These are phyloP conservation scores for Verticillium longisporum DNA, from an alignment of 2,329 filamentous ascomycete species.

Conservation along the genomic window DNA sequence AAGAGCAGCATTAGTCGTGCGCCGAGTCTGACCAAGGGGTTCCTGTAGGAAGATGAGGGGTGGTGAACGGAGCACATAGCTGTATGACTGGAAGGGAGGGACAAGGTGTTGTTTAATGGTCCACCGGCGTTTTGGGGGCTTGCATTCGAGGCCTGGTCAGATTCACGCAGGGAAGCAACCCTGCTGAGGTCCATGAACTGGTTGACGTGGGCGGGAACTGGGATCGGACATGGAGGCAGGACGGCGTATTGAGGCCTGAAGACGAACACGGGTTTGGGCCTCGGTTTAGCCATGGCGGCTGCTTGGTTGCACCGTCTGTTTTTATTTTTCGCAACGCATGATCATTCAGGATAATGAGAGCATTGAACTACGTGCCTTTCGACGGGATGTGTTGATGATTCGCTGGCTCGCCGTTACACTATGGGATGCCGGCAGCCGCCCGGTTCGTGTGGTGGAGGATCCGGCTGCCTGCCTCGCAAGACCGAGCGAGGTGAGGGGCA, in stretches of 20 bases:
- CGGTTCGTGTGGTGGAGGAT: background rate
- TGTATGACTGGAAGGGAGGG: background rate
- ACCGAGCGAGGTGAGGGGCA: background rate
- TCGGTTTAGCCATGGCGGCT: background rate
- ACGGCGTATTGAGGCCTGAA: background rate
- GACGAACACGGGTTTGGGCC: background rate
- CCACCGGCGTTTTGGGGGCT: background rate
- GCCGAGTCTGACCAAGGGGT: slow-evolving; percentile 72
- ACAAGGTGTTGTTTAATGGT: background rate
- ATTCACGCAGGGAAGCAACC: background rate
- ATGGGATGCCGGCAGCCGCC: background rate
- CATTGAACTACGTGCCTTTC: background rate
- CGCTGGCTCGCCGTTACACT: background rate
- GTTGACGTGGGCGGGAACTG: background rate
- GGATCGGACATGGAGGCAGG: background rate
- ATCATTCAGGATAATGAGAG: background rate
- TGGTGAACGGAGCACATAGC: background rate
- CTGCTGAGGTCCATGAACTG: background rate
- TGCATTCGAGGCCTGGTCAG: background rate
- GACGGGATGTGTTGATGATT: background rate
- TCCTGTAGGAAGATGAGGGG: slow-evolving; percentile 41
- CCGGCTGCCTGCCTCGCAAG: background rate
- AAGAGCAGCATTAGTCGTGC: slow-evolving; percentile 59
- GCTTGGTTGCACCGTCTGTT: background rate
- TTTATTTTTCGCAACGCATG: background rate